Conservation (phyloP, 306 rosid species). For the Alnus glutinosa region DNA sequence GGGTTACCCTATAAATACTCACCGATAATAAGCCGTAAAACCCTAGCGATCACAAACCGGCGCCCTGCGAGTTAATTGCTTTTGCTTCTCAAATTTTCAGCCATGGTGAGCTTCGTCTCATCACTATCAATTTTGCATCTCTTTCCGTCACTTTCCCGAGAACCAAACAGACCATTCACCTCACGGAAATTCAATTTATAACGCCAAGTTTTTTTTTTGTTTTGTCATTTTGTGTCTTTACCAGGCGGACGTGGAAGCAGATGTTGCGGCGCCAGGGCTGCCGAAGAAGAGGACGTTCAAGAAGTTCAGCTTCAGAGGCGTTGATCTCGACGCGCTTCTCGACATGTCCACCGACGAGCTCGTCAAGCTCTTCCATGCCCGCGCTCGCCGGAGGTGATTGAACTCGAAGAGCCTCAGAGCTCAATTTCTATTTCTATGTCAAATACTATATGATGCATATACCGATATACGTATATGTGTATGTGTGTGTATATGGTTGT, state of each 20-base stretch:
- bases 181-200: neutral
- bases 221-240: neutral
- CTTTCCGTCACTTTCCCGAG: neutral
- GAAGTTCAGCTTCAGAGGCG: slow-evolving; percentile 85
- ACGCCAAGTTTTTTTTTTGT: neutral
- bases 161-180: neutral
- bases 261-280: slow-evolving; percentile 51
- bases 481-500: neutral
- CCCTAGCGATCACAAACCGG: no score
- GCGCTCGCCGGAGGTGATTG: slow-evolving; percentile 74
- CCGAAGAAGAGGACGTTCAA: slow-evolving; percentile 89
- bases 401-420: neutral
- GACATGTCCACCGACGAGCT: slow-evolving; percentile 89
- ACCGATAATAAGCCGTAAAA: no score
- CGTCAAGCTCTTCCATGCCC: slow-evolving; percentile 76
- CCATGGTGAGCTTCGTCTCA: neutral
- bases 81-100: neutral
- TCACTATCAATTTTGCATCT: neutral
- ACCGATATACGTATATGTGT: neutral
- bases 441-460: neutral
- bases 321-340: slow-evolving; percentile 73
- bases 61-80: no score
- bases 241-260: slow-evolving; percentile 65
- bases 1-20: no score
- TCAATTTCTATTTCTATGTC: neutral